Conservation (phyloP, 768 basidiomycete genomes). For the Kwoniella bestiolae region DNA sequence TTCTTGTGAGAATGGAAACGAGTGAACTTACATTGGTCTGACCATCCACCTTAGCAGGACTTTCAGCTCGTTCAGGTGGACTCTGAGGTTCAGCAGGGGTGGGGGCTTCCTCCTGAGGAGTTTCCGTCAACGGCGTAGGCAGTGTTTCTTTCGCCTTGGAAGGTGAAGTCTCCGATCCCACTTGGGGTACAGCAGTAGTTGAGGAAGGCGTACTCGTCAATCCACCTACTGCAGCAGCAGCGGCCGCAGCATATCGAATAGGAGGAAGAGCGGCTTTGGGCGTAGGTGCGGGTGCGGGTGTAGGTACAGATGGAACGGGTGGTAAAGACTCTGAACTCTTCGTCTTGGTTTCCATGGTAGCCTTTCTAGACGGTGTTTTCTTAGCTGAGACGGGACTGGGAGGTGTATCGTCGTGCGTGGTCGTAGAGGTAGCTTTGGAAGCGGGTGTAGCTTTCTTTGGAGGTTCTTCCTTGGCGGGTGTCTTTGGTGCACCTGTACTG, state of each 20-base stretch:
- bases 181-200: conserved; percentile 12
- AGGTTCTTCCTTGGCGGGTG: conserved; percentile 45
- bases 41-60: conserved; percentile 17
- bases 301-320: conserved; percentile 30
- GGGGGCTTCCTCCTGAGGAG: conserved; percentile 21
- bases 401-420: conserved; percentile 32
- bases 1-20: no score
- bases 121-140: conserved; percentile 12
- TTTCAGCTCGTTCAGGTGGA: conserved; percentile 2
- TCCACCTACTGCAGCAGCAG: conserved; percentile 66
- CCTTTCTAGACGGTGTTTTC: conserved; percentile 51
- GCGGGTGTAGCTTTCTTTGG: conserved; percentile 41
- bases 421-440: conserved; percentile 20
- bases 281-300: conserved; percentile 60
- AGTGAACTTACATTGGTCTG: conserved; percentile 34
- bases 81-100: conserved; percentile 15
- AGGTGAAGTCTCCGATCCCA: conserved; percentile 14
- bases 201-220: conserved; percentile 20
- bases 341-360: conserved; percentile 46
- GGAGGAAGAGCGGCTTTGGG: conserved; percentile 61
- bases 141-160: conserved; percentile 19
- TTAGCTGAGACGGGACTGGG: conserved; percentile 52
- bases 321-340: conserved; percentile 69
- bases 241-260: conserved; percentile 89
- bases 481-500: conserved; percentile 34